These are phyloP conservation scores for Solanum acaule DNA, from an alignment of 257 asterid species.

Conservation along the genomic window DNA sequence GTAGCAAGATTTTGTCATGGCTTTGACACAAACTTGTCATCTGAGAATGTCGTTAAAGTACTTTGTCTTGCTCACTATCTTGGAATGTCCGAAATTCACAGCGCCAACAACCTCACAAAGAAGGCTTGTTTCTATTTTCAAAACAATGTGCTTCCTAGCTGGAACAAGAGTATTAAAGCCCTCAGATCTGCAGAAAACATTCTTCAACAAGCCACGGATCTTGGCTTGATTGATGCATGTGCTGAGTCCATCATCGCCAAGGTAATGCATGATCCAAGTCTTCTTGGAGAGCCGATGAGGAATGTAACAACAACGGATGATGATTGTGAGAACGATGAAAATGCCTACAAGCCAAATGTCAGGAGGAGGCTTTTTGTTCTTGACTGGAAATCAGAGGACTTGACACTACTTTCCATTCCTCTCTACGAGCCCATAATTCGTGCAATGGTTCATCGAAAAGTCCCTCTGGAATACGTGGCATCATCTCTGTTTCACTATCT, in stretches of 20 bases:
- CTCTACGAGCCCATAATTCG: slow-evolving; percentile 43
- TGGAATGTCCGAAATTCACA: slow-evolving; percentile 60
- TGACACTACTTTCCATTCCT: slow-evolving; percentile 28
- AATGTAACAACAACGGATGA: slow-evolving; percentile 7
- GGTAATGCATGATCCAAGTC: slow-evolving; percentile 38
- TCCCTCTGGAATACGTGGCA: slow-evolving; percentile 42
- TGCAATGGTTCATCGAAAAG: slow-evolving; percentile 25
- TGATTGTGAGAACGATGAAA: slow-evolving; percentile 18
- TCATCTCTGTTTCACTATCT: slow-evolving; percentile 44
- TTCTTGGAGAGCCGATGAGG: slow-evolving; percentile 54
- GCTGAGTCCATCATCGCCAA: slow-evolving; percentile 36
- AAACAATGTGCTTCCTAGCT: slow-evolving; percentile 36
- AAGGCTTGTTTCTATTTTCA: slow-evolving; percentile 35
- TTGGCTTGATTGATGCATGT: slow-evolving; percentile 43
- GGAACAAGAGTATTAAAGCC: slow-evolving; percentile 62
- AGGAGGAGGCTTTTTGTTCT: slow-evolving; percentile 49
- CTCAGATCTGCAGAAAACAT: slow-evolving; percentile 39
- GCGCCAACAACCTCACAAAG: slow-evolving; percentile 41
- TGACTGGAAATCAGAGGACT: slow-evolving; percentile 49
- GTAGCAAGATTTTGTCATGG: slow-evolving; percentile 83
- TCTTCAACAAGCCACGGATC: slow-evolving; percentile 37
- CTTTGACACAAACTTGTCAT: slow-evolving; percentile 29
- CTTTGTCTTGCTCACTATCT: slow-evolving; percentile 59
- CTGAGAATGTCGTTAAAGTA: slow-evolving; percentile 47
- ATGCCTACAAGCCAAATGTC: slow-evolving; percentile 23